These are phyloP conservation scores for Mycena kentingensis DNA, from an alignment of 768 basidiomycete species.

Conservation along the genomic window DNA sequence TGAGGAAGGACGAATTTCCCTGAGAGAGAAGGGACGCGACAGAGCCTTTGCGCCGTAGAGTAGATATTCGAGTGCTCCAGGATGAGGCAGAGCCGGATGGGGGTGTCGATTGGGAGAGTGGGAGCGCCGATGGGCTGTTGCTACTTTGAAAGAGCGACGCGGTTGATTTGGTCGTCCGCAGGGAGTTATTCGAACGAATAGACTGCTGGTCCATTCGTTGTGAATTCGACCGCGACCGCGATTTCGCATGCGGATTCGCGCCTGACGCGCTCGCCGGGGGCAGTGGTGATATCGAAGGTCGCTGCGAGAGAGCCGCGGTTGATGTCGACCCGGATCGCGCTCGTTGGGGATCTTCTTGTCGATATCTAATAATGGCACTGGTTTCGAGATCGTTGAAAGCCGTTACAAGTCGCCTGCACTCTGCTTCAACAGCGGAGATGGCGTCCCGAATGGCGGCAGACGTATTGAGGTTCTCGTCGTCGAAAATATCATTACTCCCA, in stretches of 20 bases:
- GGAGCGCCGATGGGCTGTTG: not conserved
- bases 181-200: slow-evolving; percentile 16
- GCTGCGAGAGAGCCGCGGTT: slow-evolving; percentile 29
- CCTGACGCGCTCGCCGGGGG: not conserved
- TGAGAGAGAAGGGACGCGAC: slow-evolving; percentile 58
- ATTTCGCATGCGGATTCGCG: not conserved
- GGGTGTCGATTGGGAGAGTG: slow-evolving; percentile 27
- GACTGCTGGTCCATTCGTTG: slow-evolving; percentile 13
- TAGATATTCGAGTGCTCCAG: slow-evolving; percentile 29
- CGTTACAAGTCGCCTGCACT: slow-evolving; percentile 60
- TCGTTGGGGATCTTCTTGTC: slow-evolving; percentile 41
- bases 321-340: slow-evolving; percentile 33
- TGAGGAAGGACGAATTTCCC: slow-evolving; percentile 25
- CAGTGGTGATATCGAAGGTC: slow-evolving; percentile 13
- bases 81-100: slow-evolving; percentile 32
- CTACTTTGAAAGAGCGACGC: slow-evolving; percentile 9
- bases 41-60: slow-evolving; percentile 48
- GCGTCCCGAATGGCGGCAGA: slow-evolving; percentile 59
- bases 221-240: slow-evolving; percentile 13
- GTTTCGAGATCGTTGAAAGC: slow-evolving; percentile 72
- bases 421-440: slow-evolving; percentile 64
- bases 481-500: slow-evolving; percentile 42
- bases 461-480: slow-evolving; percentile 56
- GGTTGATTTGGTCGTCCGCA: slow-evolving; percentile 17
- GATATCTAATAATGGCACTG: slow-evolving; percentile 51